Conservation (phyloP, 2,329 filamentous ascomycete species). For the Akanthomyces muscarius region DNA sequence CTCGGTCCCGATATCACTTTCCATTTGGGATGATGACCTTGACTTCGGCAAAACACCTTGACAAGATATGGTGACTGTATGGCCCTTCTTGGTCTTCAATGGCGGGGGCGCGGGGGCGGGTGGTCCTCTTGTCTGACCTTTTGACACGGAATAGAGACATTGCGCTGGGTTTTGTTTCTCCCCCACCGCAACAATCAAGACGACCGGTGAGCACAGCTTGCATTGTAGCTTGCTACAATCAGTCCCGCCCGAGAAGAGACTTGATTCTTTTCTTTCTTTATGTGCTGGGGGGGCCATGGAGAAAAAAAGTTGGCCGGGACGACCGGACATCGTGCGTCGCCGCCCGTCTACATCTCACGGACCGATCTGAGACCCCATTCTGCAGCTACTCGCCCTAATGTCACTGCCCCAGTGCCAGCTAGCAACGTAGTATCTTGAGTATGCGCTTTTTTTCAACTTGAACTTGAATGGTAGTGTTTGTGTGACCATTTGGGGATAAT, state of each 20-base stretch:
- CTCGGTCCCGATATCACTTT: not conserved
- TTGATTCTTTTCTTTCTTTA: not conserved
- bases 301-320: not conserved
- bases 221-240: not conserved
- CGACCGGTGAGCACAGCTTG: not conserved
- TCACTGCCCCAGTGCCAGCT: not conserved
- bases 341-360: not conserved
- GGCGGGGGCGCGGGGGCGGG: not conserved
- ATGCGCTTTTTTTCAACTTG: not conserved
- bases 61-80: no score
- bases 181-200: not conserved
- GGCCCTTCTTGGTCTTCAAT: not conserved
- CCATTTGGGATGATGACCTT: not conserved
- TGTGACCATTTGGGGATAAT: not conserved
- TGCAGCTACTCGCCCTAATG: constrained; percentile 7
- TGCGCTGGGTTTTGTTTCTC: constrained; percentile 4
- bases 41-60: not conserved
- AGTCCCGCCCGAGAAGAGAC: not conserved
- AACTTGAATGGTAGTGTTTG: not conserved
- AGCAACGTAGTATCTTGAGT: not conserved
- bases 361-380: constrained; percentile 1
- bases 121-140: constrained; percentile 1
- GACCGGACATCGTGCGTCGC: not conserved
- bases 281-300: no score
- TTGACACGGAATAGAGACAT: constrained; percentile 1